A percentile compares a stretch with the other conserved stretches of the same genome.
These are phyloP conservation scores for Ceratocystis cacaofunesta DNA, from an alignment of 2,329 filamentous ascomycete genomes.

Conservation along the genomic window DNA sequence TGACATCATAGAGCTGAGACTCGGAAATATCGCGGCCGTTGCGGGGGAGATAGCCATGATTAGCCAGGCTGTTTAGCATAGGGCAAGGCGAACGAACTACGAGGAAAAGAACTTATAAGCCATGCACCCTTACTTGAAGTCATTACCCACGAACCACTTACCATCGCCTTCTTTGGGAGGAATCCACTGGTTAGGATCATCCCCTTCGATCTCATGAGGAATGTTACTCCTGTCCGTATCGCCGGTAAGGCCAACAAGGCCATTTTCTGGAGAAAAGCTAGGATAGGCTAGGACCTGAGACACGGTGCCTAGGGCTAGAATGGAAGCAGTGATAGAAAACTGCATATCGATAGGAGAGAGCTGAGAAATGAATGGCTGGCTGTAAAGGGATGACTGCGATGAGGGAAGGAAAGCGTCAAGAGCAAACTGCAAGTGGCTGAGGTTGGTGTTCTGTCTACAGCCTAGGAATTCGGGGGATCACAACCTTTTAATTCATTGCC, in stretches of 20 bases:
- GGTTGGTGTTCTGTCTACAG: neutral
- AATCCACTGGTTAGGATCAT: conserved; percentile 12
- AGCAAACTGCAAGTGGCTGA: neutral
- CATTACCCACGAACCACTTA: neutral
- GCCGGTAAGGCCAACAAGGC: neutral
- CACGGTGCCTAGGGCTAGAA: conserved; percentile 11
- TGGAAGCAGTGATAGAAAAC: conserved; percentile 2
- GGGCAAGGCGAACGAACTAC: conserved; percentile 19
- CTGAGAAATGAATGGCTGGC: neutral
- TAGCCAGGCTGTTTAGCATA: conserved; percentile 20
- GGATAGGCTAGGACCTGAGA: conserved; percentile 13
- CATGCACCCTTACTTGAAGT: neutral
- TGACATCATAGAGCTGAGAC: neutral
- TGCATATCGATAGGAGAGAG: conserved; percentile 4
- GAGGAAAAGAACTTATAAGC: neutral
- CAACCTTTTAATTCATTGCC: neutral
- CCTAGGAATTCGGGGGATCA: neutral
- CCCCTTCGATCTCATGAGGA: neutral
- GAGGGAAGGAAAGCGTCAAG: neutral
- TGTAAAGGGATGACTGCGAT: neutral
- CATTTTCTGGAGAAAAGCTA: neutral
- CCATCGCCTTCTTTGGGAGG: conserved; percentile 8
- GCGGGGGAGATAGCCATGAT: conserved; percentile 20
- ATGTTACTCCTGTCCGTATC: neutral
- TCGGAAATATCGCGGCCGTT: conserved; percentile 18